phyloP scores from a whole-genome alignment of 164 flowering plant species.

The Chloranthus sessilifolius region DNA sequence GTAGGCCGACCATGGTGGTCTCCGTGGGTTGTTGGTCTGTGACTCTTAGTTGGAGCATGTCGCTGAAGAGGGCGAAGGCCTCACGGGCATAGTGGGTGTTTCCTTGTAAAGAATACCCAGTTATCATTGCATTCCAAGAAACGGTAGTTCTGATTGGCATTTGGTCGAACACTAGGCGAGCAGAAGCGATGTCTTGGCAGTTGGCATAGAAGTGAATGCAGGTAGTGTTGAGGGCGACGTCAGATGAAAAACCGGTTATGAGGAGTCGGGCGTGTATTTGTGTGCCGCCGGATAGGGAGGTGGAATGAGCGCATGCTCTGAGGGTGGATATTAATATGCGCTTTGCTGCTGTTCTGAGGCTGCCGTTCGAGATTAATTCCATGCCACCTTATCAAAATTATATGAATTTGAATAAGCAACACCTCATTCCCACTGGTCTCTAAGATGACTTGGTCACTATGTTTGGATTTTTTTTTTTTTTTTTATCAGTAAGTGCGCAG shows the following conservation, averaged over 20 bases:
- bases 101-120: constrained; percentile 42
- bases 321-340: constrained; percentile 32
- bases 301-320: constrained; percentile 45
- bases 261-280: constrained; percentile 34
- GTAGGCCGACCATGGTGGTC: constrained; percentile 46
- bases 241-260: constrained; percentile 29
- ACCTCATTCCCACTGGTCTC: no score
- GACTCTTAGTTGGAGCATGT: constrained; percentile 28
- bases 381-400: no score
- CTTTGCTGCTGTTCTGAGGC: no score
- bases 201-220: constrained; percentile 41
- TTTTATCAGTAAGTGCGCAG: no score
- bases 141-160: constrained; percentile 37
- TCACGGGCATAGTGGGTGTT: constrained; percentile 14
- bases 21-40: constrained; percentile 30
- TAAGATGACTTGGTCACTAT: no score
- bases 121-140: constrained; percentile 65
- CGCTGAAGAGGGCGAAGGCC: constrained; percentile 33
- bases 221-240: constrained; percentile 36
- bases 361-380: no score
- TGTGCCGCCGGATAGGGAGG: constrained; percentile 34
- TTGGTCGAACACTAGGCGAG: constrained; percentile 44
- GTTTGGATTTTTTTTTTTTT: no score
- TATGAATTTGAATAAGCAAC: no score
- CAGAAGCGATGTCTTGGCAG: constrained; percentile 23